Evolutionary conservation across 768 basidiomycete species (phyloP).

Genomic region (Mycena galopus): DNA sequence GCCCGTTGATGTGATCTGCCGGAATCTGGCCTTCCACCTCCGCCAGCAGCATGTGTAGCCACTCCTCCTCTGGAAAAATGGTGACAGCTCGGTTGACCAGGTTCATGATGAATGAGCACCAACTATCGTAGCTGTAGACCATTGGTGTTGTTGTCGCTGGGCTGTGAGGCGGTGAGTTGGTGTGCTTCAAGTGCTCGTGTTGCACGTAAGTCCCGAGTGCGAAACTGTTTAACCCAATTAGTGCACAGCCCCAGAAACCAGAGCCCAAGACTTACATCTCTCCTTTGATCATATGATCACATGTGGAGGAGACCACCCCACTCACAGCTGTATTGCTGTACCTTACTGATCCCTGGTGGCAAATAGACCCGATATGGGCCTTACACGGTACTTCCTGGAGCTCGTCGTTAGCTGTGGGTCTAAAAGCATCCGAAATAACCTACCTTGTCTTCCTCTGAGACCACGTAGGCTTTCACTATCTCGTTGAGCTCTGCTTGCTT

Average conservation of each 20-base stretch:
- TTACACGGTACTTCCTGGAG: too few relatives aligned
- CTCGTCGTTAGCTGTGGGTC: background rate
- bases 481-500: background rate
- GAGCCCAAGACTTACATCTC: background rate
- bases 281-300: background rate
- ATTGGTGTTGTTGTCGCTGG: background rate
- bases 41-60: background rate
- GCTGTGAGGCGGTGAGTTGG: background rate
- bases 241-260: background rate
- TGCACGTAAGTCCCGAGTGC: background rate
- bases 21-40: background rate
- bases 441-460: constrained; percentile 23
- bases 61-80: background rate
- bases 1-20: too few relatives aligned
- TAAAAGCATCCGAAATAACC: background rate
- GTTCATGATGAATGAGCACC: background rate
- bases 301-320: background rate
- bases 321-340: background rate
- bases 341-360: background rate
- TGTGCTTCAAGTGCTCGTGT: background rate
- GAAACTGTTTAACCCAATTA: too few relatives aligned
- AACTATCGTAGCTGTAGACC: background rate
- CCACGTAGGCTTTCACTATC: background rate
- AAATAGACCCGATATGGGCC: background rate
- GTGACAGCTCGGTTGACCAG: background rate